A percentile compares a stretch with the other conserved stretches of the same genome.
These are phyloP conservation scores for Phytophthora vignae DNA, from an alignment of 352 stramenopile species.

Conservation along the genomic window DNA sequence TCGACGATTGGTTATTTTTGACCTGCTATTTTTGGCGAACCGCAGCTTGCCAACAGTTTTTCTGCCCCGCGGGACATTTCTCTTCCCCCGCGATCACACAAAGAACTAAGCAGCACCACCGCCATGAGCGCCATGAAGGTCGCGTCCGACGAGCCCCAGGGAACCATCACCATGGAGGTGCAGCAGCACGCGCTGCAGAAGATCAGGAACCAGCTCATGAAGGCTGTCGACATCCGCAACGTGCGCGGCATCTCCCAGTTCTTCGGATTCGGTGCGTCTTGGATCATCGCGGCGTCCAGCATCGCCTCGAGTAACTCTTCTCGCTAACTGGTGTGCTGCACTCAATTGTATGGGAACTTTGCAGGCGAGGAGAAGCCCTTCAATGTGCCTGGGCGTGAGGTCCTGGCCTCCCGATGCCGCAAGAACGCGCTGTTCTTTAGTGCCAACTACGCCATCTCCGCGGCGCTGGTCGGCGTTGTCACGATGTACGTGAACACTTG, in stretches of 20 bases:
- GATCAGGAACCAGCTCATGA: slow-evolving; percentile 69
- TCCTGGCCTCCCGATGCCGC: slow-evolving; percentile 64
- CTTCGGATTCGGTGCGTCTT: slow-evolving; percentile 72
- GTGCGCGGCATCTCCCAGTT: slow-evolving; percentile 83
- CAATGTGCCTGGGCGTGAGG: slow-evolving; percentile 74
- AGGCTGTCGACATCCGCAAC: slow-evolving; percentile 78
- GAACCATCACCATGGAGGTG: slow-evolving; percentile 76
- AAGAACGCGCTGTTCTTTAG: slow-evolving; percentile 89
- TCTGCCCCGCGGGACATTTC: slow-evolving; percentile 13
- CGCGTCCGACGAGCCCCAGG: slow-evolving; percentile 54
- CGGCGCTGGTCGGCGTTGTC: slow-evolving; percentile 76
- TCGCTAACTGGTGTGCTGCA: slow-evolving; percentile 8
- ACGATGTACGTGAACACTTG: slow-evolving; percentile 67
- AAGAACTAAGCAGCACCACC: slow-evolving; percentile 21
- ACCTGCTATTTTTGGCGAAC: slow-evolving; percentile 58
- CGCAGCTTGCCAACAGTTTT: slow-evolving; percentile 28
- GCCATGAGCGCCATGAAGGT: slow-evolving; percentile 60
- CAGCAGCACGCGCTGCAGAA: slow-evolving; percentile 69
- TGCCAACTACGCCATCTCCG: slow-evolving; percentile 86
- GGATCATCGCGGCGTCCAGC: not conserved
- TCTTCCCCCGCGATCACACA: slow-evolving; percentile 34
- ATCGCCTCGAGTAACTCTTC: not conserved
- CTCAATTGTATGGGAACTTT: not conserved
- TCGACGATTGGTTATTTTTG: slow-evolving; percentile 35
- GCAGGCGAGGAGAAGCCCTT: slow-evolving; percentile 88